Percentiles rank a stretch among this genome's conserved stretches.
These are phyloP conservation scores for Colletotrichum costaricense DNA, from an alignment of 2,329 filamentous ascomycete genomes.

Conservation along the genomic window DNA sequence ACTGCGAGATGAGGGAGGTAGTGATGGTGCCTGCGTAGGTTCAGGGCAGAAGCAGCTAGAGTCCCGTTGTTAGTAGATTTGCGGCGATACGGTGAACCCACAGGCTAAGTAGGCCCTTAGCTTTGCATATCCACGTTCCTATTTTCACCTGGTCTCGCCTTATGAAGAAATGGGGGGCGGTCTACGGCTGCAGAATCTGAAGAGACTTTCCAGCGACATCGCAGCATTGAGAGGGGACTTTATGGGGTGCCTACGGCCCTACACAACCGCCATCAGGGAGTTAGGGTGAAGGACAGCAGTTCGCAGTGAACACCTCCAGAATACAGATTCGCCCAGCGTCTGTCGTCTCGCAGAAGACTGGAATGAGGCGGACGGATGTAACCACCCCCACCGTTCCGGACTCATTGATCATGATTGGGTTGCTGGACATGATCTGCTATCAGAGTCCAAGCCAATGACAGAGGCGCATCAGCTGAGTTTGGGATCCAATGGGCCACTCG, in stretches of 20 bases:
- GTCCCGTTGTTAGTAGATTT: not conserved
- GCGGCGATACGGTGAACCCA: slow-evolving; percentile 9
- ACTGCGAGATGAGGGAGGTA: not conserved
- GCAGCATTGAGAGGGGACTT: not conserved
- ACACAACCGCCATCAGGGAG: not conserved
- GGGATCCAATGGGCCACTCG: slow-evolving; percentile 37
- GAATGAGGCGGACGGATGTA: slow-evolving; percentile 32
- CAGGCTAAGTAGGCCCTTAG: not conserved
- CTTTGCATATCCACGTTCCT: slow-evolving; percentile 6
- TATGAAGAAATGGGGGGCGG: slow-evolving; percentile 17
- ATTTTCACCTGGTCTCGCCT: slow-evolving; percentile 25
- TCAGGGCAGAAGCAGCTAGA: not conserved
- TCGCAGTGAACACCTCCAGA: slow-evolving; percentile 2
- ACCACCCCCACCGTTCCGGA: slow-evolving; percentile 15
- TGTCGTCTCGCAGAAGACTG: not conserved
- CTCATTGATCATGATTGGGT: slow-evolving; percentile 4
- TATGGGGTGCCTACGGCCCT: too few species aligned
- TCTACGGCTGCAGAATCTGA: not conserved
- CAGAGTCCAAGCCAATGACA: slow-evolving; percentile 38
- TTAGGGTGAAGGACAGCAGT: not conserved
- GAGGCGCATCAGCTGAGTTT: slow-evolving; percentile 38
- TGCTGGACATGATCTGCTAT: not conserved
- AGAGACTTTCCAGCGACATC: not conserved
- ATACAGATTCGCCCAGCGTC: slow-evolving; percentile 3
- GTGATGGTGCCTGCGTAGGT: not conserved